Evolutionary conservation across 805 yeast genomes (phyloP).

Genomic region (Wickerhamomyces chaumierensis): DNA sequence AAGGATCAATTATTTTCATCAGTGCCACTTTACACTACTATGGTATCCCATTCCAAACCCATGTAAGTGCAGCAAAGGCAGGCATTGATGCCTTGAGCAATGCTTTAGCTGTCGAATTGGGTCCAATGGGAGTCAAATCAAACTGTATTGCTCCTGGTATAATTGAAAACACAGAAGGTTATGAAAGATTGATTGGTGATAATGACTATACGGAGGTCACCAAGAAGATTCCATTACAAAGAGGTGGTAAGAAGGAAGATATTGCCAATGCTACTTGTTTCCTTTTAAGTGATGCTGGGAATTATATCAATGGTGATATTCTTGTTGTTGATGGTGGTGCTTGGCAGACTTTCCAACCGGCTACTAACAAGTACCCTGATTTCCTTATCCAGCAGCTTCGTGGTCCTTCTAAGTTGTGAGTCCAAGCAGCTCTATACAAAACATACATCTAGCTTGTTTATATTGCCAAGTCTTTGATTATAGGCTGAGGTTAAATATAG

Average conservation of each 20-base stretch:
- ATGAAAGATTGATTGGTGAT: constrained; percentile 44
- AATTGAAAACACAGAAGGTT: constrained; percentile 80
- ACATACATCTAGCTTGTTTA: too few species aligned
- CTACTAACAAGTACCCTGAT: constrained; percentile 34
- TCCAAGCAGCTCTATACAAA: too few species aligned
- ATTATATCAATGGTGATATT: constrained; percentile 66
- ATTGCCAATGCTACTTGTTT: constrained; percentile 83
- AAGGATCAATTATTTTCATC: constrained; percentile 69
- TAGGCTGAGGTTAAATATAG: too few species aligned
- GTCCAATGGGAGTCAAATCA: constrained; percentile 76
- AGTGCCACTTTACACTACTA: constrained; percentile 84
- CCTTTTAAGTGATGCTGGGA: constrained; percentile 74
- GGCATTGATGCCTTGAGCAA: constrained; percentile 84
- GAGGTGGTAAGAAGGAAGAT: constrained; percentile 61
- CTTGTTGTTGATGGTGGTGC: constrained; percentile 83
- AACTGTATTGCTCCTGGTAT: constrained; percentile 91
- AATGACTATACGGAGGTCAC: constrained; percentile 29
- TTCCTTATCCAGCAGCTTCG: constrained; percentile 20
- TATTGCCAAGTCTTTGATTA: too few species aligned
- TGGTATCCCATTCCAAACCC: constrained; percentile 82
- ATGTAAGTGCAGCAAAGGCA: constrained; percentile 93
- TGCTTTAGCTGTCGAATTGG: constrained; percentile 81
- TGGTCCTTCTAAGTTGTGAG: constrained; percentile 27
- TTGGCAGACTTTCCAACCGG: constrained; percentile 63
- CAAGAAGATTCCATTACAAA: constrained; percentile 41